Conservation (phyloP, 345 rosid genomes). For the Punica granatum region DNA sequence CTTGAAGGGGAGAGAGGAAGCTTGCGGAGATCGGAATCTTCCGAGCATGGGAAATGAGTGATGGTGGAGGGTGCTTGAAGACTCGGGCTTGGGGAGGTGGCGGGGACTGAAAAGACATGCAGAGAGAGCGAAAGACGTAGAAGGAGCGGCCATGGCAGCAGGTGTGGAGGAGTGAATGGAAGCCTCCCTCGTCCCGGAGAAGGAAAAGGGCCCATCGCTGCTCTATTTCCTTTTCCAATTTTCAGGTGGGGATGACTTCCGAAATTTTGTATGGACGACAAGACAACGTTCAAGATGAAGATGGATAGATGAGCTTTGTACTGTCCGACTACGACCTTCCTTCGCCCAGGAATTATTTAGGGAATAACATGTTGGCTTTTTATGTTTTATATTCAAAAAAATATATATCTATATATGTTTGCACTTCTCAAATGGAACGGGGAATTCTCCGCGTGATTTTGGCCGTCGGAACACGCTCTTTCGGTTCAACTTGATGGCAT, state of each 20-base stretch:
- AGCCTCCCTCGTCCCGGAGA: background rate
- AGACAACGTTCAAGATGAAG: background rate
- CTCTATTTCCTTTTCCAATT: background rate
- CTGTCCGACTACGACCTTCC: background rate
- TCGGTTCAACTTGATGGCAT: no score
- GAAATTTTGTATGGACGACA: conserved; percentile 12
- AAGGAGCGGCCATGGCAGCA: conserved; percentile 31
- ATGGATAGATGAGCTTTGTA: background rate
- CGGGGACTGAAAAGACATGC: conserved; percentile 16
- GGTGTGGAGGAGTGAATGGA: conserved; percentile 8
- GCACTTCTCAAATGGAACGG: no score
- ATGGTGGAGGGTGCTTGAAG: conserved; percentile 8
- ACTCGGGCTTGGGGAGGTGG: conserved; percentile 5
- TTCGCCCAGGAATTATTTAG: no score
- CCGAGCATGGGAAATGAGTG: conserved; percentile 7
- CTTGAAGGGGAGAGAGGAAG: conserved; percentile 14
- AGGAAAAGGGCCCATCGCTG: background rate
- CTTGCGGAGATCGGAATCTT: background rate
- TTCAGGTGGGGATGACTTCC: background rate
- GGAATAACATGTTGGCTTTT: no score
- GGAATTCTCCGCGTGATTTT: no score
- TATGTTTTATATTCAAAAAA: no score
- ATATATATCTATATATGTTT: no score
- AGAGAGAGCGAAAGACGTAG: conserved; percentile 21
- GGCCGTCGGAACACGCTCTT: no score